Percentiles rank a stretch among this genome's conserved stretches.
phyloP scores from a whole-genome alignment of 306 rosid genomes.

The Arachis hypogaea region DNA sequence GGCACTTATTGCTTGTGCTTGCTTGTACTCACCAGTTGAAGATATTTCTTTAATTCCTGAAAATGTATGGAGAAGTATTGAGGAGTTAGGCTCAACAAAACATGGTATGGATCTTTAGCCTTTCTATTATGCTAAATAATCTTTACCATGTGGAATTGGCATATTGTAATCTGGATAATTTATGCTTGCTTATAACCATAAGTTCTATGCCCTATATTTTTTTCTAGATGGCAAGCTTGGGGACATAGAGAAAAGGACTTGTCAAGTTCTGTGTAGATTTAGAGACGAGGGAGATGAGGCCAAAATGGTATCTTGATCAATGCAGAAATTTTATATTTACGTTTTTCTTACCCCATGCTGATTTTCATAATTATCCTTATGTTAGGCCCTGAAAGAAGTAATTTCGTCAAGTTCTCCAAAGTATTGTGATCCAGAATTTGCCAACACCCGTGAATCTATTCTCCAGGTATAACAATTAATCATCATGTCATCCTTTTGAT shows the following conservation, averaged over 20 bases:
- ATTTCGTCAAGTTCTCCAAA: slow-evolving; percentile 63
- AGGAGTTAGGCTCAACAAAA: slow-evolving; percentile 62
- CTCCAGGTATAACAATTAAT: slow-evolving; percentile 65
- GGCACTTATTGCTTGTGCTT: slow-evolving; percentile 80
- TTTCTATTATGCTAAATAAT: slow-evolving; percentile 6
- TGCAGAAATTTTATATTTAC: slow-evolving; percentile 29
- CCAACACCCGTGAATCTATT: slow-evolving; percentile 72
- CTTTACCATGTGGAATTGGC: slow-evolving; percentile 12
- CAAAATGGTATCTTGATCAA: slow-evolving; percentile 62
- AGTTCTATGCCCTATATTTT: slow-evolving; percentile 24
- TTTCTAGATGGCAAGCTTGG: slow-evolving; percentile 68
- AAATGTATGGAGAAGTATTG: slow-evolving; percentile 75
- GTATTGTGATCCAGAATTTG: slow-evolving; percentile 66
- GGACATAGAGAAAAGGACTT: slow-evolving; percentile 77
- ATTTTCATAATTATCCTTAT: slow-evolving; percentile 34
- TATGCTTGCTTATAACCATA: slow-evolving; percentile 18
- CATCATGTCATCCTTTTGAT: slow-evolving; percentile 20
- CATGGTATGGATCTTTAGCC: slow-evolving; percentile 53
- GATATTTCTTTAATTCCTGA: slow-evolving; percentile 84
- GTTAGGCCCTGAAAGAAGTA: slow-evolving; percentile 72
- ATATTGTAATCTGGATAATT: slow-evolving; percentile 23
- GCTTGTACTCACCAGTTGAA: slow-evolving; percentile 74
- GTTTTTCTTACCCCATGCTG: slow-evolving; percentile 25
- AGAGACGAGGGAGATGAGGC: slow-evolving; percentile 77
- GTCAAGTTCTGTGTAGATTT: slow-evolving; percentile 76